Base-by-base conservation (phyloP, 2,329 filamentous ascomycete genomes). In the Diplocarpon rosae region DNA sequence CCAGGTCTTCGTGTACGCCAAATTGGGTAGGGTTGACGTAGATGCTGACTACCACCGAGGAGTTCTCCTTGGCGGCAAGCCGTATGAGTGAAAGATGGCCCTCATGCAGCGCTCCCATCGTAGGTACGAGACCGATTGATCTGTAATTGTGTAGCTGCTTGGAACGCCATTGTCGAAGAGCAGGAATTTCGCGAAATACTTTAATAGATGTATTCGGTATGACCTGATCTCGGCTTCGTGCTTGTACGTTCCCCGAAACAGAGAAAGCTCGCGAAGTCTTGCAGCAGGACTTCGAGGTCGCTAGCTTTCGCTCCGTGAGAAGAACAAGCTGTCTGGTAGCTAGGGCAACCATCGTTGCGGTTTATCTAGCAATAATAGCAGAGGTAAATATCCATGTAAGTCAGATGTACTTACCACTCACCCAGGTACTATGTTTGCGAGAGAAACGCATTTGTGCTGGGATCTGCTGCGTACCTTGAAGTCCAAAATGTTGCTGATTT, bases 11-110 rank as follows among this genome's bases (percentile, higher is more conserved):
- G 45, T 80, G 76, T 16, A 86, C 69, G 28, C 90, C 90, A 62
- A 98, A 98, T 65, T 98, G 92, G 1, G 92, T 92, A 3, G 92
- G 92, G 64, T 98, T 98, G 59, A 98, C 85, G 64, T 90, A 98
- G 55, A 96, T 82, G 61, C 83, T 88, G 45, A 98, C 85, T 50
- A 95, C 80, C 45, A 96, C 85, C 56, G 88, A 76, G 53, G 85
- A 83, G 66, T 88, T 92, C 57, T 94, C 86, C 38, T 72, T 70
- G 1, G 89, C 89, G 2, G 92, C 92, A 55, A 80, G 76, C 47
- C 86, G 83, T 58, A 95, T 83, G 16, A 98, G 75, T 3, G 85
- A 84, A 41, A 95, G 66, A 66, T 98, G 92, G 33, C 92, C 92
- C 44, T 80, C 76, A 65, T 98, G 92, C n/a, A 98, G 74, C 39